These are phyloP conservation scores for Aspergillus sparsus DNA, from an alignment of 495 filamentous ascomycete species.

Conservation along the genomic window DNA sequence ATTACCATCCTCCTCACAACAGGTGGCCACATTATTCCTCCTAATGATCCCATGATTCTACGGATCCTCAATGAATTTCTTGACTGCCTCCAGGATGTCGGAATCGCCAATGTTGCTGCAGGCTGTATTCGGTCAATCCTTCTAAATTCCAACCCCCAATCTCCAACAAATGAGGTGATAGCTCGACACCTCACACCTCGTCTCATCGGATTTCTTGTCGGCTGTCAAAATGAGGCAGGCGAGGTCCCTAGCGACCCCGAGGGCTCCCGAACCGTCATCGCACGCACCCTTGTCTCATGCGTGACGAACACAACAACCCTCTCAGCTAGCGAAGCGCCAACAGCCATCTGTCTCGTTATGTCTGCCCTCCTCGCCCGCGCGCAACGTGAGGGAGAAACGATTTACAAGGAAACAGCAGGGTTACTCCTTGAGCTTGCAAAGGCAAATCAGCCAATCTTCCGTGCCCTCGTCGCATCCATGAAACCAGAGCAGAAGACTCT, in stretches of 20 bases:
- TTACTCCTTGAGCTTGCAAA: conserved; percentile 81
- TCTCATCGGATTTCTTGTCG: conserved; percentile 71
- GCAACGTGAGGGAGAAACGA: conserved; percentile 43
- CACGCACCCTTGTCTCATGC: conserved; percentile 72
- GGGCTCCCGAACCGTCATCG: conserved; percentile 64
- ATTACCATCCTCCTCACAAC: conserved; percentile 86
- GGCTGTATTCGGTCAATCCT: conserved; percentile 86
- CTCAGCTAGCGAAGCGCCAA: conserved; percentile 48
- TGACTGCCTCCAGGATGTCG: conserved; percentile 78
- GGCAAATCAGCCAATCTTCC: conserved; percentile 70
- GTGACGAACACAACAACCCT: conserved; percentile 53
- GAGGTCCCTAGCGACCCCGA: conserved; percentile 69
- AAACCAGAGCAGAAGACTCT: conserved; percentile 67
- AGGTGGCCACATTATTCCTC: conserved; percentile 67
- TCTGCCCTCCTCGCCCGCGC: conserved; percentile 79
- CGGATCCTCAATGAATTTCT: conserved; percentile 73
- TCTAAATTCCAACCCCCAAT: conserved; percentile 62
- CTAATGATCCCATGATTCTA: conserved; percentile 68
- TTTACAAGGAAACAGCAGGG: conserved; percentile 69
- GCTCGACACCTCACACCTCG: conserved; percentile 72
- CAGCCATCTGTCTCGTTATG: conserved; percentile 71
- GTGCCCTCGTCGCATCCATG: conserved; percentile 72
- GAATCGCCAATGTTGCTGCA: conserved; percentile 80
- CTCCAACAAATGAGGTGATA: conserved; percentile 69
- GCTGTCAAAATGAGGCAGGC: conserved; percentile 55